These are phyloP conservation scores for Coffea eugenioides DNA, from an alignment of 257 asterid genomes.

Conservation along the genomic window DNA sequence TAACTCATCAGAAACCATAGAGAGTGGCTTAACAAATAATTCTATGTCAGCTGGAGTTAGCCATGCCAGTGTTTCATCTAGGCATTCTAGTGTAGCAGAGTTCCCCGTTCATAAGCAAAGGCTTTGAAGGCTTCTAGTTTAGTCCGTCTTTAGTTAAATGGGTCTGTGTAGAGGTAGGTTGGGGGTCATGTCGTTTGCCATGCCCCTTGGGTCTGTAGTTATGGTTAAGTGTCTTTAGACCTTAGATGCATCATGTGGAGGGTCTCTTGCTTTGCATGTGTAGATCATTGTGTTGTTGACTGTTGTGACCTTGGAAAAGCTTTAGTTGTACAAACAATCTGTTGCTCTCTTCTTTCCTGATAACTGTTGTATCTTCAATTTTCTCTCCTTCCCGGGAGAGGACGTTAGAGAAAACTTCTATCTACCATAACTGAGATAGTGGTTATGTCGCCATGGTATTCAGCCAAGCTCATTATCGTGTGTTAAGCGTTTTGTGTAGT, in stretches of 20 bases:
- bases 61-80: slow-evolving; percentile 11
- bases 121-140: slow-evolving; percentile 7
- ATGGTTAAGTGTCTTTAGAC: not conserved
- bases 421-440: no score
- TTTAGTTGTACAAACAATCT: not conserved
- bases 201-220: no score
- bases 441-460: no score
- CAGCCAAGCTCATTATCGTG: not conserved
- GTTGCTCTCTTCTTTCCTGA: not conserved
- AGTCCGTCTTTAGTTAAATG: not conserved
- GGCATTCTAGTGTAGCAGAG: slow-evolving; percentile 19
- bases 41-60: slow-evolving; percentile 22
- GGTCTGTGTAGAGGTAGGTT: not conserved
- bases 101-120: slow-evolving; percentile 21
- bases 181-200: not conserved
- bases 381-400: not conserved
- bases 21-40: slow-evolving; percentile 15
- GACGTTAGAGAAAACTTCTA: not conserved
- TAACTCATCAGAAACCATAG: slow-evolving; percentile 25
- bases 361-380: not conserved
- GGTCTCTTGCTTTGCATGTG: not conserved
- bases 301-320: not conserved
- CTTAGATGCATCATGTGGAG: not conserved
- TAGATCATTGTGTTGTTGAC: not conserved
- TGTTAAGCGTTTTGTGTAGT: not conserved